Conservation (phyloP, 2,329 filamentous ascomycete species). For the Penicillium sp. region DNA sequence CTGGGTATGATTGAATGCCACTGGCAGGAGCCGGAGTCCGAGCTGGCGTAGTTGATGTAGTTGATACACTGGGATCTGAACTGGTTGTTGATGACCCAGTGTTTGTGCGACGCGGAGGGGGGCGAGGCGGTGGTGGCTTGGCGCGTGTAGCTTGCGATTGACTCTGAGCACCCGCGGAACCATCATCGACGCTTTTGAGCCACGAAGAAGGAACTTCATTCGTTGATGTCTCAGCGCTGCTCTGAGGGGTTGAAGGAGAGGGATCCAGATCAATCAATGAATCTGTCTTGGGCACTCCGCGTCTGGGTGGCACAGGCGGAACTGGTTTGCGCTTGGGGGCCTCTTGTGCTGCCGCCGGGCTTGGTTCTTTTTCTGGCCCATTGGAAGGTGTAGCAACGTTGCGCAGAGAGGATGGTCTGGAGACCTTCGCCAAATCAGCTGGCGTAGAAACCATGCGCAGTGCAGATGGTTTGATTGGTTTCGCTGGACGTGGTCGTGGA, state of each 20-base stretch:
- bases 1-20: constrained; percentile 27
- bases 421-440: constrained; percentile 13
- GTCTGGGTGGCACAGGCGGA: constrained; percentile 41
- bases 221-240: constrained; percentile 21
- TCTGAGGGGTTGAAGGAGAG: constrained; percentile 26
- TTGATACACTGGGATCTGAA: constrained; percentile 9
- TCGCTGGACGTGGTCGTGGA: constrained; percentile 36
- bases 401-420: constrained; percentile 1
- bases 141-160: constrained; percentile 13
- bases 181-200: constrained; percentile 1
- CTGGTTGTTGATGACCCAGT: constrained; percentile 25
- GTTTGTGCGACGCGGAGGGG: constrained; percentile 34
- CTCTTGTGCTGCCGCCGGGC: constrained; percentile 18
- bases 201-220: constrained; percentile 6
- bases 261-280: constrained; percentile 18
- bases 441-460: constrained; percentile 37
- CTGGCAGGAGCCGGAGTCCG: constrained; percentile 10
- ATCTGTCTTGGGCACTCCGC: constrained; percentile 20
- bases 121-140: constrained; percentile 31
- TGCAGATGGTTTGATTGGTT: constrained; percentile 46
- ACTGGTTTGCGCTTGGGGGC: constrained; percentile 34
- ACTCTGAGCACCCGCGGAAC: constrained; percentile 1
- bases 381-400: not conserved
- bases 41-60: constrained; percentile 10
- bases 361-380: not conserved